Evolutionary conservation across 1,139 yeast species (phyloP), one percentile per base, ranked within the genome.

Genomic region (Blastobotrys raffinosifermentans): DNA sequence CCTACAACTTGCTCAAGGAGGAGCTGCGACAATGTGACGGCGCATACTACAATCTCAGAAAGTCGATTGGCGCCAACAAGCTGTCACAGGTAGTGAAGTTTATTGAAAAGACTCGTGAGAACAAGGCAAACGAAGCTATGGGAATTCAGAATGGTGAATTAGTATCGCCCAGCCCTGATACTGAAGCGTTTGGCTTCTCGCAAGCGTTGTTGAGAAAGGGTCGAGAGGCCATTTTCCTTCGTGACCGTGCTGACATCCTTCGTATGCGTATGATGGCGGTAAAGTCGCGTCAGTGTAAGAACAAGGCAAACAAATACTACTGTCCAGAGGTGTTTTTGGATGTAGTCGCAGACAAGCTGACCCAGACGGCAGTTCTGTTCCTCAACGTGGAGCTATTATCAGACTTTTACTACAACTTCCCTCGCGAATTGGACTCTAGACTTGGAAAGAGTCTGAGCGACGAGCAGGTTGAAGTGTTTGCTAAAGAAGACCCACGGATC

Each of bases 311-410:
- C 60, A 89, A 85, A 61, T 86, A 80, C 57, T 81, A 80, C 51
- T 93, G 99, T 57, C 98, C 98, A 0, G 98, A 93, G 58, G 74
- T 89, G 4, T 93, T 89, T 51, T 67, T 91, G 57, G 95, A 87
- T 56, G 95, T 89, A 2, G 96, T 91, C 4, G 82, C 93, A 31
- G 89, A 87, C 41, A 93, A 93, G 60, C 67, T 93, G 27, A 84
- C 96, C 0, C 81, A 89, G 9, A 93, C 98, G 0, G 94, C 98
- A 0, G 93, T 93, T 2, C 64, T 93, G 45, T 93, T 93, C 53
- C 66, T 93, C 55, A 93, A 93, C 55, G 97, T 93, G 34, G 99
- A 93, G 61, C 68, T 93, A 34, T 67, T 93, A 48, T 82, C 94
- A 49, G 98, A 93, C 61, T 93, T 93, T 55, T 91, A 89, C 61